phyloP scores from a whole-genome alignment of 2,329 filamentous ascomycete genomes.

The Fusarium phyllophilum region DNA sequence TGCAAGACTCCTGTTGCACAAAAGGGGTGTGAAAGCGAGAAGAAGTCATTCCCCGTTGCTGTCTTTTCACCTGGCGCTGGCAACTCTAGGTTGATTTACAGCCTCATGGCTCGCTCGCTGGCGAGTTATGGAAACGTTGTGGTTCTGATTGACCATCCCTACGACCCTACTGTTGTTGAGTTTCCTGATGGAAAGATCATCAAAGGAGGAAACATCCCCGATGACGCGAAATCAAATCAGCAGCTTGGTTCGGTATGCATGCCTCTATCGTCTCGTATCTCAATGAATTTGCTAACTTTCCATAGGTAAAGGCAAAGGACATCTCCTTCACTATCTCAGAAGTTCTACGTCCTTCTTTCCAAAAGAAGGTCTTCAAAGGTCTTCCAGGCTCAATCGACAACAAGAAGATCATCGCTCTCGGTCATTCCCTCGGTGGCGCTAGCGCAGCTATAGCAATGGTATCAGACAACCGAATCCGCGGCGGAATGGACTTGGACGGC shows the following conservation, averaged over 20 bases:
- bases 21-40: not conserved
- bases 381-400: constrained; percentile 43
- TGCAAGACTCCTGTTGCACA: not conserved
- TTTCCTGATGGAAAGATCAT: constrained; percentile 55
- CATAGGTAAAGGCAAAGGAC: constrained; percentile 50
- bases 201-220: constrained; percentile 16
- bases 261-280: too few relatives aligned
- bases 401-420: constrained; percentile 48
- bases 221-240: constrained; percentile 11
- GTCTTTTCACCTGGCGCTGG: constrained; percentile 59
- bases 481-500: constrained; percentile 56
- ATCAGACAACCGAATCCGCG: constrained; percentile 47
- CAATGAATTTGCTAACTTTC: constrained; percentile 11
- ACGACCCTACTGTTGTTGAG: constrained; percentile 57
- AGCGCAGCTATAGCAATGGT: constrained; percentile 48
- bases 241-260: constrained; percentile 32
- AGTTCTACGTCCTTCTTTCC: constrained; percentile 37
- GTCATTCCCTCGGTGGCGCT: constrained; percentile 54
- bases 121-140: constrained; percentile 59
- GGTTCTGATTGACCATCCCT: constrained; percentile 60
- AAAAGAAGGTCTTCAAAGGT: constrained; percentile 23
- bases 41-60: constrained; percentile 41
- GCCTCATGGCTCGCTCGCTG: constrained; percentile 55
- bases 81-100: constrained; percentile 56
- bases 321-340: constrained; percentile 51